Evolutionary conservation across 768 basidiomycete species (phyloP).

Genomic region (Mycena albidolilacea): DNA sequence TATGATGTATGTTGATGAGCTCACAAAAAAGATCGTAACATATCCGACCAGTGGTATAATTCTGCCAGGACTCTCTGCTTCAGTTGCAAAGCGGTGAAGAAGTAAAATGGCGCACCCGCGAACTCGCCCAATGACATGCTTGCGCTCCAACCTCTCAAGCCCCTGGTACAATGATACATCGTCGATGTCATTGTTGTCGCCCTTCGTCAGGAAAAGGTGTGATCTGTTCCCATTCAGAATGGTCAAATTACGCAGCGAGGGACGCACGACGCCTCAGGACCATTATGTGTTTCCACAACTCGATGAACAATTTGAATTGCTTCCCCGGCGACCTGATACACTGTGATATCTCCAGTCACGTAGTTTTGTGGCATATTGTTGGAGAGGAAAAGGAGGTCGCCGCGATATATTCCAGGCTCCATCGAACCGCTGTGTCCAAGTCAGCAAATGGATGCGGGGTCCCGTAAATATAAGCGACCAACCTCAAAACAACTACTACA

Average conservation of each 20-base stretch:
- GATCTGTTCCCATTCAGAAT: background rate
- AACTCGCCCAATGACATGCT: constrained; percentile 65
- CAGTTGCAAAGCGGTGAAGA: background rate
- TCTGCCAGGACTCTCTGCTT: background rate
- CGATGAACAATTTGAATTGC: constrained; percentile 67
- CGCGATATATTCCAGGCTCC: constrained; percentile 64
- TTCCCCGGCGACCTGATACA: constrained; percentile 64
- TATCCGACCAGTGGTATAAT: constrained; percentile 29
- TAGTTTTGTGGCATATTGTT: constrained; percentile 55
- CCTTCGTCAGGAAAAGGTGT: constrained; percentile 65
- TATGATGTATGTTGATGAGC: background rate
- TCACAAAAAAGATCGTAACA: constrained; percentile 20
- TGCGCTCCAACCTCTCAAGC: constrained; percentile 58
- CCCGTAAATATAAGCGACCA: constrained; percentile 16
- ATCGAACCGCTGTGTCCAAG: constrained; percentile 53
- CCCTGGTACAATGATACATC: constrained; percentile 61
- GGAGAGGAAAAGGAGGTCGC: constrained; percentile 67
- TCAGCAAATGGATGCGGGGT: background rate
- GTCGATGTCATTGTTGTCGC: constrained; percentile 66
- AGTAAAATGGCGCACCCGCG: constrained; percentile 52
- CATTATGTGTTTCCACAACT: constrained; percentile 63
- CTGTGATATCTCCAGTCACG: constrained; percentile 66
- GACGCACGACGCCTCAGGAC: background rate
- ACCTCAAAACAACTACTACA: constrained; percentile 71
- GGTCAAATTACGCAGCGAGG: no score